Percentiles rank a stretch among this genome's conserved stretches.
Evolutionary conservation across 2,329 filamentous ascomycete species (phyloP).

Genomic region (Claviceps maximensis): DNA sequence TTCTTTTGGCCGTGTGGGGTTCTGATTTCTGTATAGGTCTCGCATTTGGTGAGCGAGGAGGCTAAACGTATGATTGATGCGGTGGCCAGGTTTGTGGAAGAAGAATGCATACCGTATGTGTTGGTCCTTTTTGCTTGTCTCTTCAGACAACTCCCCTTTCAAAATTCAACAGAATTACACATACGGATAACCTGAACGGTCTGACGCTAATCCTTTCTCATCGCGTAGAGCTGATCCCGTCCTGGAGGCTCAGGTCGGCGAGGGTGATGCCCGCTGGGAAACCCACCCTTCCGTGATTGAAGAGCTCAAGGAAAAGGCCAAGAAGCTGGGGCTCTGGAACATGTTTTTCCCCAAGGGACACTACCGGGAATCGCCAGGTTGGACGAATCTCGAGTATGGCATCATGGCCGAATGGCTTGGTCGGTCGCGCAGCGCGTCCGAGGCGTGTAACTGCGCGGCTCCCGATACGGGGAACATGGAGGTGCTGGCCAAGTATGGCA

Average conservation of each 20-base stretch:
- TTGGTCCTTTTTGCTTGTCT: not conserved
- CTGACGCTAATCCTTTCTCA: too few relatives aligned
- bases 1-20: not conserved
- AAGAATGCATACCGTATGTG: constrained; percentile 71
- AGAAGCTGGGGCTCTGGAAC: constrained; percentile 84
- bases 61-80: constrained; percentile 75
- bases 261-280: constrained; percentile 66
- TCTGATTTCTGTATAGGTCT: constrained; percentile 22
- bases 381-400: constrained; percentile 91
- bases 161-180: too few relatives aligned
- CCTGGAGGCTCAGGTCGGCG: constrained; percentile 65
- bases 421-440: constrained; percentile 68
- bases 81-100: constrained; percentile 92
- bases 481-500: constrained; percentile 83
- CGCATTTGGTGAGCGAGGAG: constrained; percentile 60
- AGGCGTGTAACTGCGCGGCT: constrained; percentile 81
- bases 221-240: constrained; percentile 57
- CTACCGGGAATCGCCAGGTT: constrained; percentile 90
- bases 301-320: constrained; percentile 74
- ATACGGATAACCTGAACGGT: too few relatives aligned
- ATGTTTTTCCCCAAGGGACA: constrained; percentile 93
- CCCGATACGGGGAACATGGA: constrained; percentile 96
- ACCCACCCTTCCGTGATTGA: constrained; percentile 71
- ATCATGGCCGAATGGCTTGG: constrained; percentile 95
- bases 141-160: too few relatives aligned